Evolutionary conservation across 805 yeast genomes (phyloP).

Genomic region (Monosporozyma aquatica): DNA sequence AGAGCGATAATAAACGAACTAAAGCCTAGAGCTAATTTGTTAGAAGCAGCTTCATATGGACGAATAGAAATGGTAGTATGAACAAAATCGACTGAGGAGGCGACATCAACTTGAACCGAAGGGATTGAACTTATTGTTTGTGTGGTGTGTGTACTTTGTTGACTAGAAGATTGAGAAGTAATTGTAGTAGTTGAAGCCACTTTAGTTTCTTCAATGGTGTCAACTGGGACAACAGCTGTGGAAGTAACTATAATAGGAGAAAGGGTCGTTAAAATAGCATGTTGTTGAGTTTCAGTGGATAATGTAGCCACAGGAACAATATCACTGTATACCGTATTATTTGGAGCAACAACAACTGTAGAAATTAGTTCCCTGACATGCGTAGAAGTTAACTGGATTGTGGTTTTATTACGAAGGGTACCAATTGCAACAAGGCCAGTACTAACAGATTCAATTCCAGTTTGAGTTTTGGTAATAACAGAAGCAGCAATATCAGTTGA

Average conservation of each 20-base stretch:
- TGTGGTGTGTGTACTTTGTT: conserved; percentile 1
- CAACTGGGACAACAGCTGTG: neutral
- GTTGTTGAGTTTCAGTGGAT: neutral
- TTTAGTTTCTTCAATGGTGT: neutral
- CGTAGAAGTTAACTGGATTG: neutral
- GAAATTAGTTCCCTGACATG: neutral
- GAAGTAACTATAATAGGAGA: neutral
- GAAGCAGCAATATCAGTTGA: neutral
- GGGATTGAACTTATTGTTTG: neutral
- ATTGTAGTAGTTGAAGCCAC: neutral
- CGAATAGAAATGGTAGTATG: conserved; percentile 1
- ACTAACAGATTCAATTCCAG: neutral
- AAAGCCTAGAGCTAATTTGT: conserved; percentile 9
- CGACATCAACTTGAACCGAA: neutral
- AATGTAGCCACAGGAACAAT: neutral
- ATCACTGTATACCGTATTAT: neutral
- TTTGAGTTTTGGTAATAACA: neutral
- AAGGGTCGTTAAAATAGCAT: neutral
- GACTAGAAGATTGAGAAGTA: neutral
- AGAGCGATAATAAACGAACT: conserved; percentile 11
- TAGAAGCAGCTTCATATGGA: conserved; percentile 13
- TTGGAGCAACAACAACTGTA: neutral
- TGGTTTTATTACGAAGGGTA: neutral
- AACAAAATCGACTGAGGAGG: neutral
- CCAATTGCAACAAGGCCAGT: neutral